A percentile compares a stretch with the other conserved stretches of the same genome.
Conservation (phyloP, 2,329 filamentous ascomycete genomes). For the Chlorencoelia australis region DNA sequence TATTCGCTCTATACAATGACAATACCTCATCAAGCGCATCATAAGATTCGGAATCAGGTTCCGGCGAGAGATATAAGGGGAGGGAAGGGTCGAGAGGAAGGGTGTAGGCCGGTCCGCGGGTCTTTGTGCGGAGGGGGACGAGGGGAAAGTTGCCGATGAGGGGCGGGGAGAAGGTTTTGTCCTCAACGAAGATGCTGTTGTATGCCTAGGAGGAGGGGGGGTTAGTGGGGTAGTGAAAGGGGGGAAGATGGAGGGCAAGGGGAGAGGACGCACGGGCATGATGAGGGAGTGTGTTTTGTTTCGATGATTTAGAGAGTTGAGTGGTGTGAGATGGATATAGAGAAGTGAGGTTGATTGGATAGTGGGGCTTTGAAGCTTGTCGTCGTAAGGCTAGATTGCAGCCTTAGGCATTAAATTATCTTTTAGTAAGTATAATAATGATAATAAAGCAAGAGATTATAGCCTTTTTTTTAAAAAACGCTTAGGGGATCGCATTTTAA, state of each 20-base stretch:
- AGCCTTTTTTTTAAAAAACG: no score
- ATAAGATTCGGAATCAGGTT: slow-evolving; percentile 86
- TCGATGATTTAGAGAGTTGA: no score
- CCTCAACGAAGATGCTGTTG: slow-evolving; percentile 98
- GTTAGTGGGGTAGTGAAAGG: not conserved
- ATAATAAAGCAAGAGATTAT: no score
- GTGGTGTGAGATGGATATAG: no score
- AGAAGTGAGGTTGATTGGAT: no score
- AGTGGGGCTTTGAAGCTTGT: no score
- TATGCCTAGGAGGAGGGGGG: slow-evolving; percentile 56
- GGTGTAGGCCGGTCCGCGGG: slow-evolving; percentile 86
- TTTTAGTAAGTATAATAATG: no score
- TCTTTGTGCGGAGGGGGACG: slow-evolving; percentile 87
- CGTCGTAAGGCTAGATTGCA: no score
- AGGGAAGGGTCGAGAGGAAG: slow-evolving; percentile 49
- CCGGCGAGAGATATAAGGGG: slow-evolving; percentile 43
- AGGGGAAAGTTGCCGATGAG: slow-evolving; percentile 85
- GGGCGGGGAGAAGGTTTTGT: slow-evolving; percentile 63
- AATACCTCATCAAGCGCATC: slow-evolving; percentile 94
- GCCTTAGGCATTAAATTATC: no score
- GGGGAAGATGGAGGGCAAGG: not conserved
- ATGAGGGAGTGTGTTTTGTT: no score
- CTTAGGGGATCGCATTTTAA: no score
- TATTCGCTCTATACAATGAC: slow-evolving; percentile 90
- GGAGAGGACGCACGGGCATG: slow-evolving; percentile 11